A percentile compares a stretch with the other conserved stretches of the same genome.
Conservation (phyloP, 768 basidiomycete genomes). For the Suillus decipiens region DNA sequence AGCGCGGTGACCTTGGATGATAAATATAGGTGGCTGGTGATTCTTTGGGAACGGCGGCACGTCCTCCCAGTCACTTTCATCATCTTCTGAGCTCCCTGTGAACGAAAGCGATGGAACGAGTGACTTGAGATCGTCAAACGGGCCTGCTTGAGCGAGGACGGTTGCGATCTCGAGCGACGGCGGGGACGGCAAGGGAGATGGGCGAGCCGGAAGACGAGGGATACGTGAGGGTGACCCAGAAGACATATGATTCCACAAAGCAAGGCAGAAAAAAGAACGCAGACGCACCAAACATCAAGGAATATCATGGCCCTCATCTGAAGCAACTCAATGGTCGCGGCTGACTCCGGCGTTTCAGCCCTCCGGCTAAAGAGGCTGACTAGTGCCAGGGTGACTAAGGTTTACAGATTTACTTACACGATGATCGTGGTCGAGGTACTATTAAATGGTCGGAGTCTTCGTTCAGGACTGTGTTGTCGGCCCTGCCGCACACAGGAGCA, state of each 20-base stretch:
- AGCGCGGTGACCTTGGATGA: slow-evolving; percentile 24
- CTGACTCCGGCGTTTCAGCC: background rate
- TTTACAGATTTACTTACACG: background rate
- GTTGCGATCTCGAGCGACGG: slow-evolving; percentile 31
- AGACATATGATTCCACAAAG: background rate
- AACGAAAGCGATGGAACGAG: background rate
- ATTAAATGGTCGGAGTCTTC: background rate
- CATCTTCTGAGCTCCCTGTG: slow-evolving; percentile 6
- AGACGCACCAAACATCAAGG: background rate
- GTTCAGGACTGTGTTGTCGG: background rate
- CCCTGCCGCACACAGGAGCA: background rate
- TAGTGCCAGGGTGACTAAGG: background rate
- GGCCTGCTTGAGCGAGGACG: slow-evolving; percentile 15
- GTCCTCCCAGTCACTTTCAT: slow-evolving; percentile 20
- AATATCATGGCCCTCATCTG: background rate
- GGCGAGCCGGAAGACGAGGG: slow-evolving; percentile 20
- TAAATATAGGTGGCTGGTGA: slow-evolving; percentile 29
- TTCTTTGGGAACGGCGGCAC: slow-evolving; percentile 35
- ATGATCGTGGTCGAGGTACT: too few species aligned
- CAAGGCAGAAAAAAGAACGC: background rate
- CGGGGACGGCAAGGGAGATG: slow-evolving; percentile 1
- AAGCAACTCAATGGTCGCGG: background rate
- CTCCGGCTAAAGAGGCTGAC: slow-evolving; percentile 3
- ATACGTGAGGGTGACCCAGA: slow-evolving; percentile 9
- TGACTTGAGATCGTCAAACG: slow-evolving; percentile 1